These are phyloP conservation scores for Aspergillus piperis DNA, from an alignment of 2,329 filamentous ascomycete species.

Conservation along the genomic window DNA sequence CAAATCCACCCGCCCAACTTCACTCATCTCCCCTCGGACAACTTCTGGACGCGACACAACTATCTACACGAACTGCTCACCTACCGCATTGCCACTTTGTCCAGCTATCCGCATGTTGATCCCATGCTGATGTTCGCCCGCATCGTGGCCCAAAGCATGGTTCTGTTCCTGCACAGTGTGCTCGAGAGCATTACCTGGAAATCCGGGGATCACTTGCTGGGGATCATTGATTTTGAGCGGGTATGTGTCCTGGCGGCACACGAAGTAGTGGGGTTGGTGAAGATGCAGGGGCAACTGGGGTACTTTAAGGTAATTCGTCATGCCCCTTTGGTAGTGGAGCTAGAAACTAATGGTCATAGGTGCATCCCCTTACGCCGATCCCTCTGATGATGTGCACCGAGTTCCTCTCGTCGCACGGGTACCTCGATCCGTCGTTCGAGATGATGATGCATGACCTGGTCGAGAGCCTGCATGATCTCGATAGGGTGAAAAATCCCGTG, in stretches of 20 bases:
- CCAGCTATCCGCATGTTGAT: conserved; percentile 15
- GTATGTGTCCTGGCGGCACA: conserved; percentile 22
- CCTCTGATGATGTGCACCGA: conserved; percentile 24
- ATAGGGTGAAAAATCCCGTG: conserved; percentile 20
- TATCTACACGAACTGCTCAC: conserved; percentile 22
- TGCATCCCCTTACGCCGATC: conserved; percentile 24
- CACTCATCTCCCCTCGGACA: conserved; percentile 5
- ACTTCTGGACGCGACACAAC: conserved; percentile 20
- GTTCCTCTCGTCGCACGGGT: conserved; percentile 21
- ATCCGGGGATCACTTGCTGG: conserved; percentile 21
- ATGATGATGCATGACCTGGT: conserved; percentile 20
- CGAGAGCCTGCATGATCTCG: conserved; percentile 20
- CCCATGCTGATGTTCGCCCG: conserved; percentile 24
- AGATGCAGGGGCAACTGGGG: conserved; percentile 21
- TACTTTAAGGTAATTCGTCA: conserved; percentile 20
- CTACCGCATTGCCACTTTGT: conserved; percentile 19
- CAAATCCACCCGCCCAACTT: conserved; percentile 9
- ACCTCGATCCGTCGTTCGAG: conserved; percentile 22
- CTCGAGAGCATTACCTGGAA: conserved; percentile 24
- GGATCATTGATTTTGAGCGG: conserved; percentile 22
- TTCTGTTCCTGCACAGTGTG: conserved; percentile 22
- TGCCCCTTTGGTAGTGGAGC: neutral
- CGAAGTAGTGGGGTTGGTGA: conserved; percentile 20
- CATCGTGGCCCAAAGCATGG: conserved; percentile 20
- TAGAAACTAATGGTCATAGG: neutral